Evolutionary conservation across 2,329 filamentous ascomycete genomes (phyloP).

Genomic region (Calonectria henricotiae): DNA sequence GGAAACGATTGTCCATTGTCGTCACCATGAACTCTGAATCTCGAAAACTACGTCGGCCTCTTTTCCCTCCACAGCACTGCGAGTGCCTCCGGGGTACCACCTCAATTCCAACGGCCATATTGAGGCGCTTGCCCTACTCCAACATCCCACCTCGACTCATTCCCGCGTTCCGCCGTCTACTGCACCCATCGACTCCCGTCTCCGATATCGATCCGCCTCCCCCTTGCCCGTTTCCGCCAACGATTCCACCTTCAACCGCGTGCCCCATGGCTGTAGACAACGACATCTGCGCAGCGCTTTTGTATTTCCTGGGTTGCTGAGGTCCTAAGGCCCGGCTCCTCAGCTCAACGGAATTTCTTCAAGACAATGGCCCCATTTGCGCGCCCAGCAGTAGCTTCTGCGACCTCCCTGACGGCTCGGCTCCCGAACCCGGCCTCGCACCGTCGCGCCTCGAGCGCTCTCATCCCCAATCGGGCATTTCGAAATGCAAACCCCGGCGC

Average conservation of each 20-base stretch:
- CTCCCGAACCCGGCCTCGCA: conserved; percentile 43
- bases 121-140: not conserved
- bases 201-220: conserved; percentile 40
- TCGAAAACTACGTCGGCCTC: conserved; percentile 41
- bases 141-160: not conserved
- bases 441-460: conserved; percentile 32
- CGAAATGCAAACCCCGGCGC: conserved; percentile 22
- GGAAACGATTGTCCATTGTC: conserved; percentile 51
- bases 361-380: conserved; percentile 50
- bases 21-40: conserved; percentile 46
- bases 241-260: conserved; percentile 40
- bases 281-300: conserved; percentile 47
- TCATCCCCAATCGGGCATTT: conserved; percentile 15
- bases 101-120: not conserved
- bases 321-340: conserved; percentile 40
- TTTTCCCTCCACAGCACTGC: conserved; percentile 32
- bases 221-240: conserved; percentile 32
- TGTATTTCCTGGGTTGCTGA: conserved; percentile 49
- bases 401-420: conserved; percentile 41
- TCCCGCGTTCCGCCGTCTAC: not conserved
- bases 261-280: conserved; percentile 52
- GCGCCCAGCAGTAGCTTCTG: conserved; percentile 39
- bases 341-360: conserved; percentile 29
- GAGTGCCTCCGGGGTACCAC: conserved; percentile 28
- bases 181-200: conserved; percentile 25